Percentiles rank a stretch among this genome's conserved stretches.
These are phyloP conservation scores for Emericellopsis atlantica DNA, from an alignment of 2,329 filamentous ascomycete species.

Conservation along the genomic window DNA sequence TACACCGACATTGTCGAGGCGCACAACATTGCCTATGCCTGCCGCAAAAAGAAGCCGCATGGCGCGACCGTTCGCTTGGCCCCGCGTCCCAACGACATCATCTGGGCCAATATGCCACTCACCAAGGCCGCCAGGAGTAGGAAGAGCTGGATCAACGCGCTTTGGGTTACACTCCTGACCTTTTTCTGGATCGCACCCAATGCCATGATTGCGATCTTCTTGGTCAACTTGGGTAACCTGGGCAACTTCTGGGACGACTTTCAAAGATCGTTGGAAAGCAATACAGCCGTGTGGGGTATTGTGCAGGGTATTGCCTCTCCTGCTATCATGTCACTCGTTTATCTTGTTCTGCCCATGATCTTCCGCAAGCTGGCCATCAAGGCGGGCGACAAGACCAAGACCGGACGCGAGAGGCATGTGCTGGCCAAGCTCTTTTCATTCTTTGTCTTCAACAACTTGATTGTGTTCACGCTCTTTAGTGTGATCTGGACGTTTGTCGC, in stretches of 20 bases:
- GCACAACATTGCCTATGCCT: conserved; percentile 73
- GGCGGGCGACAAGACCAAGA: conserved; percentile 85
- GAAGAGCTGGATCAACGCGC: conserved; percentile 63
- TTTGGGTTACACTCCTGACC: conserved; percentile 76
- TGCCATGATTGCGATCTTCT: conserved; percentile 84
- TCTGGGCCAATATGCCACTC: conserved; percentile 87
- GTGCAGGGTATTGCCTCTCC: conserved; percentile 88
- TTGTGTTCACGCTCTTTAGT: conserved; percentile 89
- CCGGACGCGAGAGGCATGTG: conserved; percentile 82
- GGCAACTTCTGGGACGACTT: conserved; percentile 72
- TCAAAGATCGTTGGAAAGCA: conserved; percentile 43
- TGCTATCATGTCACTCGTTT: conserved; percentile 75
- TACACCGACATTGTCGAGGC: conserved; percentile 82
- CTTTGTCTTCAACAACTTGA: conserved; percentile 93
- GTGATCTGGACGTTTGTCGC: conserved; percentile 65
- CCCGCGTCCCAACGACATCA: conserved; percentile 79
- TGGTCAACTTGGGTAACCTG: conserved; percentile 74
- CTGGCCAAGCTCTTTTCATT: conserved; percentile 84
- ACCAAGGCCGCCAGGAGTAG: conserved; percentile 55
- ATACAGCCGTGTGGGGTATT: conserved; percentile 65
- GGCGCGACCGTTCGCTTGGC: conserved; percentile 69
- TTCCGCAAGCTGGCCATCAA: conserved; percentile 78
- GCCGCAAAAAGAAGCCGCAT: conserved; percentile 67
- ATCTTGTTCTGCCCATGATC: conserved; percentile 76
- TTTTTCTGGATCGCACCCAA: conserved; percentile 85